phyloP scores from a whole-genome alignment of 2,329 filamentous ascomycete species.

The Exophiala sp. region DNA sequence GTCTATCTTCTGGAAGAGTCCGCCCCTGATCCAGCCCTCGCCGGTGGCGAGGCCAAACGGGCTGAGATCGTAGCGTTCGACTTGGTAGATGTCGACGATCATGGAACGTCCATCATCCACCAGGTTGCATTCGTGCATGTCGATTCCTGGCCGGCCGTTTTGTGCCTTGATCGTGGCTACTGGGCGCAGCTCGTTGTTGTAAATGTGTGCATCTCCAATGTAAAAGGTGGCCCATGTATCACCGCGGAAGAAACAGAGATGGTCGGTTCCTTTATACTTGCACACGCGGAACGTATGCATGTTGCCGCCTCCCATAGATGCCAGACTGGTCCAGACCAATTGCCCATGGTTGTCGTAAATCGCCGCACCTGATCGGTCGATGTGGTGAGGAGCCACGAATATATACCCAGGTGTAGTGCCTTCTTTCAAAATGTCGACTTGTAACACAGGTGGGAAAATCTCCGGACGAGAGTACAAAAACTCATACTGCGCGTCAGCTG shows the following conservation, averaged over 20 bases:
- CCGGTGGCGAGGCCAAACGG: neutral
- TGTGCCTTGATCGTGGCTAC: conserved; percentile 3
- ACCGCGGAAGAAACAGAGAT: conserved; percentile 3
- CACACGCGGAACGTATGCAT: conserved; percentile 1
- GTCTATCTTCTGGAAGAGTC: conserved; percentile 46
- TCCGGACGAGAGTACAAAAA: conserved; percentile 1
- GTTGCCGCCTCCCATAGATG: neutral
- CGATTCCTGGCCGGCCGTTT: conserved; percentile 24
- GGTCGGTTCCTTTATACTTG: neutral
- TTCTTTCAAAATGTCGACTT: neutral
- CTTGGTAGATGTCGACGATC: conserved; percentile 36
- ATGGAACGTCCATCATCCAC: conserved; percentile 37
- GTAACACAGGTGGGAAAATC: neutral
- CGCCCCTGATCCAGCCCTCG: conserved; percentile 6
- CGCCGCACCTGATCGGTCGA: neutral
- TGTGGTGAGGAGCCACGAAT: neutral
- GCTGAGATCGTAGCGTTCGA: conserved; percentile 8
- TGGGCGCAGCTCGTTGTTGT: conserved; percentile 2
- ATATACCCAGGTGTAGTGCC: conserved; percentile 1
- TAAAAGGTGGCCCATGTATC: neutral
- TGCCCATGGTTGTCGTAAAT: neutral
- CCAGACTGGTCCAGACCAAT: neutral
- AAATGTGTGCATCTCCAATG: neutral
- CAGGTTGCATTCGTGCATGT: conserved; percentile 49
- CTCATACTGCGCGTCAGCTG: neutral